These are phyloP conservation scores for Metschnikowia continentalis DNA, from an alignment of 805 yeast species.

Conservation along the genomic window DNA sequence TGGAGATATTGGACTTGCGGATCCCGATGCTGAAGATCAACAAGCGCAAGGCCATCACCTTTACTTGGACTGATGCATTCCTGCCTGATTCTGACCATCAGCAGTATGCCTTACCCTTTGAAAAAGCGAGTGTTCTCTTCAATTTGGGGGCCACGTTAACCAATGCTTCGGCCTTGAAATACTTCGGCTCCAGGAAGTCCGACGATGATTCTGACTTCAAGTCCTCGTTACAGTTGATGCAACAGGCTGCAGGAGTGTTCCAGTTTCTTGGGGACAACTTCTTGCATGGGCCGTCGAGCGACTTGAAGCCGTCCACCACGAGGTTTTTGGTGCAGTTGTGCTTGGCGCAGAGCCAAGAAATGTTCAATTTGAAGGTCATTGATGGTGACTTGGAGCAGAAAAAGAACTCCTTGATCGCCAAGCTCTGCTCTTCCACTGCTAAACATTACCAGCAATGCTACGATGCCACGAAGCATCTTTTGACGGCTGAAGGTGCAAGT, in stretches of 20 bases:
- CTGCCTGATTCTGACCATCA: slow-evolving; percentile 41
- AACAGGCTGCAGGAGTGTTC: slow-evolving; percentile 76
- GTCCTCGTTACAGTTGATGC: slow-evolving; percentile 54
- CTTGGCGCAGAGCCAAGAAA: slow-evolving; percentile 88
- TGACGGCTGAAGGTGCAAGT: slow-evolving; percentile 13
- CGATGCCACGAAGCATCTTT: slow-evolving; percentile 34
- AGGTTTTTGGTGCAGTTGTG: slow-evolving; percentile 59
- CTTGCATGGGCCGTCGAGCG: slow-evolving; percentile 82
- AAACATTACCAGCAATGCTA: slow-evolving; percentile 50
- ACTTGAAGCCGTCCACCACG: slow-evolving; percentile 65
- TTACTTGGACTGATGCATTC: slow-evolving; percentile 81
- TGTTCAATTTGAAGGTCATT: slow-evolving; percentile 62
- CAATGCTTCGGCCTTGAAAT: slow-evolving; percentile 39
- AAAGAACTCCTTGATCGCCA: slow-evolving; percentile 71
- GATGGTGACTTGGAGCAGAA: slow-evolving; percentile 44
- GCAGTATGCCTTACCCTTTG: slow-evolving; percentile 83
- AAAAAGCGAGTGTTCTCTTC: slow-evolving; percentile 79
- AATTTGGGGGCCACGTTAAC: slow-evolving; percentile 68
- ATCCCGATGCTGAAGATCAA: slow-evolving; percentile 60
- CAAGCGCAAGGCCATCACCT: slow-evolving; percentile 45
- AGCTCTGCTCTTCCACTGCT: slow-evolving; percentile 62
- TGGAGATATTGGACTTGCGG: slow-evolving; percentile 75
- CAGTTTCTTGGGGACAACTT: slow-evolving; percentile 73
- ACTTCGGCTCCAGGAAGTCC: slow-evolving; percentile 25
- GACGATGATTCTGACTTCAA: slow-evolving; percentile 47